Base-by-base conservation (phyloP, 2,329 filamentous ascomycete genomes). In the Microsporum canis region DNA sequence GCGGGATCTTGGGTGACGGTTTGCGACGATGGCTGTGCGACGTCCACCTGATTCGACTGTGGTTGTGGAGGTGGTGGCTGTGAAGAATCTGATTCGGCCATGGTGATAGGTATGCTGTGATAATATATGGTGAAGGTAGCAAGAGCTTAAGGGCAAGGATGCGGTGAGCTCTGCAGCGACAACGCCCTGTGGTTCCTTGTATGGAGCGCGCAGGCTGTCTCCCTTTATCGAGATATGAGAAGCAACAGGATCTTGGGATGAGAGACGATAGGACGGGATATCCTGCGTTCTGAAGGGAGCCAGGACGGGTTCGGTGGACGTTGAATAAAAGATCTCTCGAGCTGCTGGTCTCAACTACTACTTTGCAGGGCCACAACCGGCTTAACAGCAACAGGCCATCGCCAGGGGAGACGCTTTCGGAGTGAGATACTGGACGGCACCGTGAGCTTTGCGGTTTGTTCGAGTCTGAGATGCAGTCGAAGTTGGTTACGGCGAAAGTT, bases 41-140 rank as follows among this genome's bases (percentile, higher is more conserved):
- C 60, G 47, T 62, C 63, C 53, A 61, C 38, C 34, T 61, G 41
- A 45, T 57, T 57, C 49, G 60, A 63, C 8, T 63, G 60, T 49
- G 63, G 58, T 29, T 61, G 58, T 57, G 61, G 57, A 61, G 63
- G 61, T 61, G 66, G 66, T 61, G 66, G 68, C 57, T 47, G 68
- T 60, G 66, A 58, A 43, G 62, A 59, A 38, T 62, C 64, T 67
- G 69, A 66, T 62, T 73, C 71, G 68, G 71, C 67, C 72, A 75
- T 75, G 65, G 62, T 70, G 67, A 64, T 33, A 59, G 60, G 47
- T 55, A 33, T 55, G 45, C 27, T 51, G 29, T 55, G 31, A n/a
- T 31, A n/a, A 53, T 7, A 27, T 27, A 55, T n/a, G 29, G 51
- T 55, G 51, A 55, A 55, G 51, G 51, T 55, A 31, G 31, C 31